Evolutionary conservation across 495 filamentous ascomycete genomes (phyloP).

Genomic region (Aspergillus mulundensis): DNA sequence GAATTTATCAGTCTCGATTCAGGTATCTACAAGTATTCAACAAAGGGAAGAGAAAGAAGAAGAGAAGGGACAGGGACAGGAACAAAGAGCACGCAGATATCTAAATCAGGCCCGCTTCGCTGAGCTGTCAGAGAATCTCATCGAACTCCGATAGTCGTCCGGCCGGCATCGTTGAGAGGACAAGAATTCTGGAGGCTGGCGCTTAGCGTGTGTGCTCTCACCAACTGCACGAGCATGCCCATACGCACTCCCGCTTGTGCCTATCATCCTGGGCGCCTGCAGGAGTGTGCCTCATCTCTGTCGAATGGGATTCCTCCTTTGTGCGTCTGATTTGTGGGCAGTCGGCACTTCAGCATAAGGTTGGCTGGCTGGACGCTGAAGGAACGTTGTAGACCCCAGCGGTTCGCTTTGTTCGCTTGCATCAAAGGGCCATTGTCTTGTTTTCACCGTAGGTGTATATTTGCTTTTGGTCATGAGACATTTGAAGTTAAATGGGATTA

Average conservation of each 20-base stretch:
- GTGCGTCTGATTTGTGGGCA: background rate
- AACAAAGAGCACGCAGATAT: background rate
- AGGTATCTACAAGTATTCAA: background rate
- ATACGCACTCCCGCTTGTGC: constrained; percentile 1
- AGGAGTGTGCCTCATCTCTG: background rate
- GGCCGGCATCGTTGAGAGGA: constrained; percentile 10
- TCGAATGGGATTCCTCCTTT: background rate
- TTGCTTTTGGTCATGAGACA: background rate
- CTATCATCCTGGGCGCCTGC: constrained; percentile 5
- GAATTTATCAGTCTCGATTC: constrained; percentile 20
- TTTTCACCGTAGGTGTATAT: background rate
- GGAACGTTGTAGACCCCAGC: background rate
- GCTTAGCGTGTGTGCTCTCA: constrained; percentile 16
- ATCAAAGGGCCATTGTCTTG: background rate
- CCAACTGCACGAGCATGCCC: background rate
- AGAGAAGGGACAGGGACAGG: background rate
- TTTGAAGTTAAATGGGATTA: background rate
- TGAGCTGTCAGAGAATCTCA: constrained; percentile 8
- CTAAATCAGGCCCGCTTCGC: background rate
- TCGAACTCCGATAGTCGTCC: constrained; percentile 4
- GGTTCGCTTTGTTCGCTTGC: background rate
- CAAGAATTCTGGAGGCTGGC: constrained; percentile 15
- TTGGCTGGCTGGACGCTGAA: background rate
- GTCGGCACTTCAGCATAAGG: background rate
- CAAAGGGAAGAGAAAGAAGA: constrained; percentile 1